Evolutionary conservation across 163 green algal genomes (phyloP).

Genomic region (Trebouxiophyceae sp.): DNA sequence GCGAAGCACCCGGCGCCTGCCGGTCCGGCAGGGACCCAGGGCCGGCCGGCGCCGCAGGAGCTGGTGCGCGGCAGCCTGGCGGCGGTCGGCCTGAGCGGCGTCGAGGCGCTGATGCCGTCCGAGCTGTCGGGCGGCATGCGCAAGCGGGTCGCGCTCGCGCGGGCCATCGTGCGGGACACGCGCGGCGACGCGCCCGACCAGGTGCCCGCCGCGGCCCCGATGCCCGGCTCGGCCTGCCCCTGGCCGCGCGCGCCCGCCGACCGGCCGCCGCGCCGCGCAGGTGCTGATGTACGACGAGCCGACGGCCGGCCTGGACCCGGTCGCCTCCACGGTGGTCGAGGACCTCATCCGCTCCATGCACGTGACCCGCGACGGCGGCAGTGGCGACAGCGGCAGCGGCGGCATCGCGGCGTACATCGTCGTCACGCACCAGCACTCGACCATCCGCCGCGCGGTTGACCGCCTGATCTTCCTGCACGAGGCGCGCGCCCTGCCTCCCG

Average conservation of each 20-base stretch:
- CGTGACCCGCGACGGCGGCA: conserved; percentile 9
- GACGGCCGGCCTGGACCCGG: conserved; percentile 94
- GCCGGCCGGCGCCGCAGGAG: too few species aligned
- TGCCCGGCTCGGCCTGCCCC: too few species aligned
- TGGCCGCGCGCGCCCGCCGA: too few species aligned
- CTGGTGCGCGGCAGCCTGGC: conserved; percentile 63
- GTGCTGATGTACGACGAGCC: conserved; percentile 99
- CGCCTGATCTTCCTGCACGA: conserved; percentile 96
- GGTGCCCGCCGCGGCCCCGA: neutral
- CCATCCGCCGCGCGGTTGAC: conserved; percentile 88
- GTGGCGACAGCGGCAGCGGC: neutral
- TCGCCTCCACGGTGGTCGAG: conserved; percentile 96
- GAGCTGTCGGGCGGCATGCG: conserved; percentile 97
- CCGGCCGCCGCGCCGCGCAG: conserved; percentile 36
- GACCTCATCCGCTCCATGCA: conserved; percentile 90
- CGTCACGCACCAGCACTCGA: conserved; percentile 97
- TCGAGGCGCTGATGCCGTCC: conserved; percentile 82
- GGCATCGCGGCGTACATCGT: conserved; percentile 90
- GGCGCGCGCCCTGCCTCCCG: too few species aligned
- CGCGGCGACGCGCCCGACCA: neutral
- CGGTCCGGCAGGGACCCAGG: too few species aligned
- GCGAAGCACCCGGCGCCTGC: too few species aligned
- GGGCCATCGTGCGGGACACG: conserved; percentile 82
- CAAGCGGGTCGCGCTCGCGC: conserved; percentile 94
- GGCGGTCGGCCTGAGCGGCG: conserved; percentile 79